phyloP scores from a whole-genome alignment of 1,284 basidiomycete genomes.

The Irpex sp. region DNA sequence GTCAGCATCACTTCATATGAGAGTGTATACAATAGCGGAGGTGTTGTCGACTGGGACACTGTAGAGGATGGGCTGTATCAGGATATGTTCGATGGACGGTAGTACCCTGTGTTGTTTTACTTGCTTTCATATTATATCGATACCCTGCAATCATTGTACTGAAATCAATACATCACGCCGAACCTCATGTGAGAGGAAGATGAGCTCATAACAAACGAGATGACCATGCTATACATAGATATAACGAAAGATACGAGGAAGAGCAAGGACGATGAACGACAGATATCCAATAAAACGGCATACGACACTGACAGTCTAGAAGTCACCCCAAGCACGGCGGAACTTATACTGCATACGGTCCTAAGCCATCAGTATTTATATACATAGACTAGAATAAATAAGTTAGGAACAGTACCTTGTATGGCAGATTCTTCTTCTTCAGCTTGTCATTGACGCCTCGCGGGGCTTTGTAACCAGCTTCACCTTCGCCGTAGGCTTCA shows the following conservation, averaged over 20 bases:
- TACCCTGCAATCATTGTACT: neutral
- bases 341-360: slow-evolving; percentile 81
- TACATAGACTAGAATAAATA: slow-evolving; percentile 10
- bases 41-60: slow-evolving; percentile 82
- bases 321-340: slow-evolving; percentile 81
- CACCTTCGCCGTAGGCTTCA: slow-evolving; percentile 69
- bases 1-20: slow-evolving; percentile 89
- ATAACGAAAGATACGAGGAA: neutral
- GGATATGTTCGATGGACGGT: slow-evolving; percentile 85
- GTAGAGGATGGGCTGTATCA: slow-evolving; percentile 77
- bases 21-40: slow-evolving; percentile 77
- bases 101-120: slow-evolving; percentile 10
- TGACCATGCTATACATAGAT: neutral
- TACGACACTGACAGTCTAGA: slow-evolving; percentile 35
- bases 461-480: slow-evolving; percentile 73
- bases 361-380: slow-evolving; percentile 42
- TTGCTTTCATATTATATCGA: neutral
- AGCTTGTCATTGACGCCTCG: slow-evolving; percentile 65
- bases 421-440: slow-evolving; percentile 73
- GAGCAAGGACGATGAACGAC: neutral
- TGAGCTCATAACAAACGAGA: neutral
- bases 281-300: slow-evolving; percentile 11
- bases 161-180: neutral
- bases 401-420: slow-evolving; percentile 61
- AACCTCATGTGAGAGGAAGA: neutral